Evolutionary conservation across 331 rosid species (phyloP), one percentile per base, ranked within the genome.

Genomic region (Quercus tomentella): DNA sequence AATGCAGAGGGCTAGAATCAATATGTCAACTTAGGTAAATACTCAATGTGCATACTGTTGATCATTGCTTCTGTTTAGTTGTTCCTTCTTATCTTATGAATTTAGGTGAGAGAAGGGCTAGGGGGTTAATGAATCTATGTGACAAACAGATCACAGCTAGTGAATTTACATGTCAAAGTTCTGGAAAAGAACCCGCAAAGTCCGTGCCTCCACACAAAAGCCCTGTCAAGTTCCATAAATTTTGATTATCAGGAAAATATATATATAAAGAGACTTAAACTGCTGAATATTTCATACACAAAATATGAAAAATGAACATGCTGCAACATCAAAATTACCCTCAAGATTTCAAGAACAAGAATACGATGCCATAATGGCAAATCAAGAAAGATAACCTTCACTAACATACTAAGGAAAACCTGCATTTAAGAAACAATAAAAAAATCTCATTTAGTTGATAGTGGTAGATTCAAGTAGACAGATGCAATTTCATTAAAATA

Each of bases 361-460:
- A 95, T 95, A 80, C 97, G 96, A 83, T 94, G 98, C 98, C 98
- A 94, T 82, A 94, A 84, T 61, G 98, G 98, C 84, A 94, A 86
- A 82, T 94, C 97, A 80, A 94, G 97, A 89, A 91, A 92, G 68
- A 97, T 92, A 74, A 82, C 92, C 94, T 92, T 94, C 91, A 94
- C 82, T 87, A 94, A 77, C 97, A 94, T 94, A 84, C 98, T 94
- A 76, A 94, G 98, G 81, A 94, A 94, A 84, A 94, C 98, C 98
- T 94, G 94, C 91, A 80, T 43, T 73, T 26, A 41, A 69, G 54
- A 82, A 37, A n/a, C 35, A 17, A 56, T 14, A 45, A 54, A 15
- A 51, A 8, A 41, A 68, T 33, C 23, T 28, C n/a, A 77, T 67
- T 77, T 55, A 70, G 61, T 30, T 1, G 22, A 54, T 52, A 69